These are phyloP conservation scores for Ophiostoma sp. DNA, from an alignment of 2,329 filamentous ascomycete genomes.

Conservation along the genomic window DNA sequence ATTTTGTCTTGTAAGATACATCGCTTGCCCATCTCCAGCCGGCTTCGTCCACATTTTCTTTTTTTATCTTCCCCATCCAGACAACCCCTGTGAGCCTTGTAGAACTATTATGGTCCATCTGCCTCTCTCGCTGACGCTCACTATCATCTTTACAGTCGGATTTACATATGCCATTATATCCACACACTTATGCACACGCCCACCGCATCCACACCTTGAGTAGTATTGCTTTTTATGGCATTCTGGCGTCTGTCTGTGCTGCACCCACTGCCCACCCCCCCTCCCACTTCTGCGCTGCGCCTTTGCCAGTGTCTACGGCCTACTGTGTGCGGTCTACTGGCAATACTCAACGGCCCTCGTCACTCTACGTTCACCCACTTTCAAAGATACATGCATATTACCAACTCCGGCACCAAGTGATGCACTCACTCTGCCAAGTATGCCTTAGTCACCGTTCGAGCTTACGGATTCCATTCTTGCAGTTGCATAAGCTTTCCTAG, in stretches of 20 bases:
- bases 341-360: slow-evolving; percentile 1
- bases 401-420: background rate
- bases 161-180: background rate
- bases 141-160: background rate
- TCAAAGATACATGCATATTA: background rate
- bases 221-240: background rate
- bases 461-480: slow-evolving; percentile 19
- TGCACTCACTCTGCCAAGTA: slow-evolving; percentile 22
- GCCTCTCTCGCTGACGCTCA: slow-evolving; percentile 12
- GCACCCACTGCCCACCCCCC: background rate
- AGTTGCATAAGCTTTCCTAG: slow-evolving; percentile 26
- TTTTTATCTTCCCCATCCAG: slow-evolving; percentile 10
- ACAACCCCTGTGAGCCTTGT: slow-evolving; percentile 18
- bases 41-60: background rate
- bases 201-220: slow-evolving; percentile 17
- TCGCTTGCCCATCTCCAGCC: too few species aligned
- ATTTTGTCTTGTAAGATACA: too few species aligned
- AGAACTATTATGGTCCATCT: slow-evolving; percentile 13
- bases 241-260: slow-evolving; percentile 3
- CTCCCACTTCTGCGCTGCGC: slow-evolving; percentile 13
- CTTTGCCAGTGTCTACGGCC: background rate
- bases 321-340: too few species aligned
- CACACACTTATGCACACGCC: slow-evolving; percentile 23
- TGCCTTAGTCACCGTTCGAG: slow-evolving; percentile 24
- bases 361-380: background rate